Evolutionary conservation across 2,329 filamentous ascomycete genomes (phyloP).

Genomic region (Alternaria brassicicola): DNA sequence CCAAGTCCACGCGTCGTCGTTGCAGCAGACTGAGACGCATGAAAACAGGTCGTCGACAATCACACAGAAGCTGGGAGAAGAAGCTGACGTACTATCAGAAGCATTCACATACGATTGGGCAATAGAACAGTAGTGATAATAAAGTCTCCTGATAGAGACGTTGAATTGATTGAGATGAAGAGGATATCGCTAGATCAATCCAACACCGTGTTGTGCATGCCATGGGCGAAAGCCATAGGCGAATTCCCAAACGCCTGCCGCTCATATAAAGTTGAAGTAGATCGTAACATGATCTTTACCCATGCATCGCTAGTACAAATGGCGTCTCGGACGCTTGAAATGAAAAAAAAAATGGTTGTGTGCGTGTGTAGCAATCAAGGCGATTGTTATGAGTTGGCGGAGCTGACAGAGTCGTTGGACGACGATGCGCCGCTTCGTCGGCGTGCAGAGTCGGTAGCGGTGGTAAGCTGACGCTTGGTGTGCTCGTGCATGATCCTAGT

Average conservation of each 20-base stretch:
- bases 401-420: constrained; percentile 25
- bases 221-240: constrained; percentile 5
- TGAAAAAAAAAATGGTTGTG: background rate
- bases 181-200: constrained; percentile 9
- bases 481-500: constrained; percentile 57
- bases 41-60: background rate
- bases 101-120: background rate
- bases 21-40: background rate
- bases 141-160: background rate
- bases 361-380: background rate
- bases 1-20: background rate
- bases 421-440: constrained; percentile 40
- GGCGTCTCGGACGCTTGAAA: constrained; percentile 9
- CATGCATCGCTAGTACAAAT: constrained; percentile 8
- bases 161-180: constrained; percentile 6
- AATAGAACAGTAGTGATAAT: background rate
- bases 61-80: too few relatives aligned
- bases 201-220: constrained; percentile 5
- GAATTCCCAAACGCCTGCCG: constrained; percentile 8
- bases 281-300: background rate
- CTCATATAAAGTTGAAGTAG: background rate
- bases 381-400: constrained; percentile 24
- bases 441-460: constrained; percentile 53
- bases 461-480: constrained; percentile 56
- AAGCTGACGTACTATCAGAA: too few relatives aligned